Evolutionary conservation across 192 early-diverging fungal genomes (phyloP).

Genomic region (Tieghemiomyces parasiticus): DNA sequence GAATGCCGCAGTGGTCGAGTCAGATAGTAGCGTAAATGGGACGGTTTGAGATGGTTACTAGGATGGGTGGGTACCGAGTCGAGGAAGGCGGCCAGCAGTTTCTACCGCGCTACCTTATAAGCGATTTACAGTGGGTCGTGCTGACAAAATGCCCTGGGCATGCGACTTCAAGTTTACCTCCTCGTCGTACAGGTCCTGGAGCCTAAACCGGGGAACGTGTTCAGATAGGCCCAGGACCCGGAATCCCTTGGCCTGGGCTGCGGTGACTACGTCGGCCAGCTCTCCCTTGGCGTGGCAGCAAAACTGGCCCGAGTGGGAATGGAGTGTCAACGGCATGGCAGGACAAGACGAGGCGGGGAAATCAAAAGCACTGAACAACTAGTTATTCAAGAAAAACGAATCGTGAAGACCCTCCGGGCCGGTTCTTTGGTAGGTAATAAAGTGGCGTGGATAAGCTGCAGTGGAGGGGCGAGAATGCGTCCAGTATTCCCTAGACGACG

Average conservation of each 20-base stretch:
- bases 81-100: not conserved
- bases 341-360: not conserved
- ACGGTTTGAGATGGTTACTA: not conserved
- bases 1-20: not conserved
- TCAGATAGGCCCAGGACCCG: constrained; percentile 70
- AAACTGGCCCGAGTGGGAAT: constrained; percentile 93
- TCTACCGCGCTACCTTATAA: no score
- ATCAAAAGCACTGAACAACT: no score
- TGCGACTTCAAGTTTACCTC: constrained; percentile 29
- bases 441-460: no score
- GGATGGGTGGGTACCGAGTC: not conserved
- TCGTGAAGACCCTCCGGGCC: no score
- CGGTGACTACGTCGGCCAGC: constrained; percentile 64
- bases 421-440: no score
- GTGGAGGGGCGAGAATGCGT: no score
- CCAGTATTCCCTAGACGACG: no score
- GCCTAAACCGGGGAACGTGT: constrained; percentile 72
- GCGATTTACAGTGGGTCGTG: not conserved
- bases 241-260: constrained; percentile 65
- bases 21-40: not conserved
- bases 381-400: no score
- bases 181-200: constrained; percentile 83
- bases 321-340: constrained; percentile 66
- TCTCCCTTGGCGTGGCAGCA: constrained; percentile 80
- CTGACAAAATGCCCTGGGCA: not conserved